phyloP scores from a whole-genome alignment of 2,329 filamentous ascomycete genomes.

The Clarireedia sp. region DNA sequence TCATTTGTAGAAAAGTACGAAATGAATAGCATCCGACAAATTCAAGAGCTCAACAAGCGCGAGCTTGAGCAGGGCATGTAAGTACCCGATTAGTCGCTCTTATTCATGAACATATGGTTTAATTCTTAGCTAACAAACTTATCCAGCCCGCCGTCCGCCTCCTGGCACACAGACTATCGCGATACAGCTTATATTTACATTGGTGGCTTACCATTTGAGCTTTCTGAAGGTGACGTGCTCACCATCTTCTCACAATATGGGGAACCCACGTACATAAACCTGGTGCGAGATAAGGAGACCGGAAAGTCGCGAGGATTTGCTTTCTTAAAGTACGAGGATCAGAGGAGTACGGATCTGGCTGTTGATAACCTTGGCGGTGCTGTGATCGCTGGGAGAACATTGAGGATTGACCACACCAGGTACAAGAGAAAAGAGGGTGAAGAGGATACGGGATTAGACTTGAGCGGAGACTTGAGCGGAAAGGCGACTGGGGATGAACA shows the following conservation, averaged over 20 bases:
- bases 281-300: constrained; percentile 90
- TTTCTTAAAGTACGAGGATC: constrained; percentile 97
- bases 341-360: constrained; percentile 88
- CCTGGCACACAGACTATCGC: constrained; percentile 96
- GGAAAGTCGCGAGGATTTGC: constrained; percentile 92
- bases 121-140: background rate
- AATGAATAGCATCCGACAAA: constrained; percentile 93
- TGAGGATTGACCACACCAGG: constrained; percentile 85
- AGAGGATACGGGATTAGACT: constrained; percentile 39
- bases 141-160: constrained; percentile 68
- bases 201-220: constrained; percentile 82
- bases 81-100: constrained; percentile 29
- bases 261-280: constrained; percentile 86
- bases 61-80: constrained; percentile 85
- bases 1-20: background rate
- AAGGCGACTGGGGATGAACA: constrained; percentile 33
- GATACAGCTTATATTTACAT: constrained; percentile 97
- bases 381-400: constrained; percentile 67
- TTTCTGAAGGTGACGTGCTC: constrained; percentile 91
- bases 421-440: constrained; percentile 77
- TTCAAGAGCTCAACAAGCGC: constrained; percentile 86
- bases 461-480: constrained; percentile 24
- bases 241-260: constrained; percentile 97
- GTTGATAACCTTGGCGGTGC: constrained; percentile 93
- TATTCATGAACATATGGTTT: too few relatives aligned